phyloP scores from a whole-genome alignment of 257 asterid species.

The Nicotiana paniculata region DNA sequence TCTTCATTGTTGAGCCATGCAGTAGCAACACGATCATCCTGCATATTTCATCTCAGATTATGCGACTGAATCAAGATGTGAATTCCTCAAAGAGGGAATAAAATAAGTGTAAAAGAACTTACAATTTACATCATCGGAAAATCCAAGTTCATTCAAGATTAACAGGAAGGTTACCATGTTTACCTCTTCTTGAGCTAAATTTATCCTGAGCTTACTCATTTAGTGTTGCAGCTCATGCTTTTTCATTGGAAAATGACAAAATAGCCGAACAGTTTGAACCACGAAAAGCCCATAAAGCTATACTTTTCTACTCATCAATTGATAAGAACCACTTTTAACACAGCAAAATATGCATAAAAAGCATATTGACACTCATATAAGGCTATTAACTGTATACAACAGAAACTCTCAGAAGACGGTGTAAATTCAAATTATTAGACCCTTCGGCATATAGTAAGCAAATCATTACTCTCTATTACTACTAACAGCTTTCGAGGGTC shows the following conservation, averaged over 20 bases:
- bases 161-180: no score
- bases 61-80: neutral
- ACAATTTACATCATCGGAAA: no score
- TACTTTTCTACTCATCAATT: neutral
- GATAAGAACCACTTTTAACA: neutral
- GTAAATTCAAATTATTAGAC: neutral
- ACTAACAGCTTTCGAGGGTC: neutral
- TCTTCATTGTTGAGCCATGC: constrained; percentile 73
- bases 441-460: neutral
- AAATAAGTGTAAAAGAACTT: neutral
- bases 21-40: constrained; percentile 82
- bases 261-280: neutral
- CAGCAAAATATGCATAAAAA: neutral
- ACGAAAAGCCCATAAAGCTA: neutral
- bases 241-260: neutral
- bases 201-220: neutral
- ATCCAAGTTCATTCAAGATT: no score
- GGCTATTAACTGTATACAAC: neutral
- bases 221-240: neutral
- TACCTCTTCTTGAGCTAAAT: no score
- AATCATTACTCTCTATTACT: neutral
- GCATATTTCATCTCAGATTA: constrained; percentile 15
- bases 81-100: neutral
- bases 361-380: neutral
- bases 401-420: neutral